phyloP scores from a whole-genome alignment of 345 rosid genomes.

The Bruguiera parviflora region DNA sequence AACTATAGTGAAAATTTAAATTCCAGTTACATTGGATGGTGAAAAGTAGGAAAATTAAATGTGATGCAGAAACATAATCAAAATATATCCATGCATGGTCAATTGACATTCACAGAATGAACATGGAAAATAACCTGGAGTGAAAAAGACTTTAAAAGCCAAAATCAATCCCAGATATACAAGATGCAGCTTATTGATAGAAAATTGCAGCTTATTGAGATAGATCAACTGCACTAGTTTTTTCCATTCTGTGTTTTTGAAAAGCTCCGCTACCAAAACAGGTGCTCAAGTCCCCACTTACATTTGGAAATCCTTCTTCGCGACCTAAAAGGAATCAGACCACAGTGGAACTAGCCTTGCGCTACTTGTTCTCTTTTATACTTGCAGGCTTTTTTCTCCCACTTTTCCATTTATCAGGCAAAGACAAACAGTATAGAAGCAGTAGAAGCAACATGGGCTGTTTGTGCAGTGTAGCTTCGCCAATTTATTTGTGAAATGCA shows the following conservation, averaged over 20 bases:
- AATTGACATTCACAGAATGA: background rate
- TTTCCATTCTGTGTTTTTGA: background rate
- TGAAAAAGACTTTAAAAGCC: background rate
- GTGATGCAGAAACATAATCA: background rate
- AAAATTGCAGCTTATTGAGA: background rate
- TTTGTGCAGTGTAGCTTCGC: background rate
- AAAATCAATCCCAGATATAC: background rate
- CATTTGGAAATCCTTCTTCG: background rate
- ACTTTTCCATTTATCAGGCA: background rate
- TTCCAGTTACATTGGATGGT: background rate
- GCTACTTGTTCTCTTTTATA: background rate
- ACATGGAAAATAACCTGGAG: background rate
- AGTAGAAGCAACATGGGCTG: conserved; percentile 2
- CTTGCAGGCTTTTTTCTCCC: background rate
- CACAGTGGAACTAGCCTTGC: too few relatives aligned
- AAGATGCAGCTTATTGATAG: background rate
- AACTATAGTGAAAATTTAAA: background rate
- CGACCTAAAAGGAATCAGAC: background rate
- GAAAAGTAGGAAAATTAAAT: background rate
- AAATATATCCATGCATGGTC: too few relatives aligned
- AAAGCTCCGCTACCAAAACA: background rate
- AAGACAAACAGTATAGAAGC: background rate
- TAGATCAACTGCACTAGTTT: background rate
- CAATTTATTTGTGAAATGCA: background rate
- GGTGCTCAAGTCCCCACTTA: background rate